phyloP scores from a whole-genome alignment of 1,139 yeast species.

The Debaryomyces udenii region DNA sequence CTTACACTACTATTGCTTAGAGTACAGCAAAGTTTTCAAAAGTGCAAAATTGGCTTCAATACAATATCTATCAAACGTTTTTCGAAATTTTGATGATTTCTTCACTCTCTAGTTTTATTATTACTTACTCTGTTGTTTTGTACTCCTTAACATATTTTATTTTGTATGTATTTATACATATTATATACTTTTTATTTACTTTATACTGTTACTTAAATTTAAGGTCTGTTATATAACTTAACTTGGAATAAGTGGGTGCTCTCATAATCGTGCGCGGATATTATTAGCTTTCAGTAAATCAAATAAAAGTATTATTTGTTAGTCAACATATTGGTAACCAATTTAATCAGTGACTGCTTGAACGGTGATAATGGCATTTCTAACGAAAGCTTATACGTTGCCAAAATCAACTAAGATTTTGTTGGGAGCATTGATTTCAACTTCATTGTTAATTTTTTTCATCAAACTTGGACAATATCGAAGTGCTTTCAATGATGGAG shows the following conservation, averaged over 20 bases:
- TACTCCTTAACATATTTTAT: conserved; percentile 3
- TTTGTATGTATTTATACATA: conserved; percentile 7
- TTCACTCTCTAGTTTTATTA: not conserved
- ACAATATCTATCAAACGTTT: no score
- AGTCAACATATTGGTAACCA: no score
- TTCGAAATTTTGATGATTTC: no score
- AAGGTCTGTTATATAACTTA: conserved; percentile 9
- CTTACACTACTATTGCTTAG: conserved; percentile 64
- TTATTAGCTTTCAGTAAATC: no score
- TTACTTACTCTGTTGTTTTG: conserved; percentile 3
- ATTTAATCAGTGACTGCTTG: not conserved
- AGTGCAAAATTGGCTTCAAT: not conserved
- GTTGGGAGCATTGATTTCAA: conserved; percentile 25
- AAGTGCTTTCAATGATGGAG: conserved; percentile 31
- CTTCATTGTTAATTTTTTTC: conserved; percentile 30
- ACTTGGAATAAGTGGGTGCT: no score
- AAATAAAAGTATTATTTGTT: no score
- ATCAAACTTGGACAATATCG: conserved; percentile 38
- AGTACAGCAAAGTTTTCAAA: not conserved
- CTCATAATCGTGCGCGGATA: no score
- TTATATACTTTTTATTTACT: conserved; percentile 9
- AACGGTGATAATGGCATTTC: conserved; percentile 16
- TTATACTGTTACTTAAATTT: conserved; percentile 10
- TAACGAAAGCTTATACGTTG: conserved; percentile 17
- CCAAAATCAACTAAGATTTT: conserved; percentile 36